A percentile compares a stretch with the other conserved stretches of the same genome.
phyloP scores from a whole-genome alignment of 106 monocot species.

The Platanthera guangdongensis region DNA sequence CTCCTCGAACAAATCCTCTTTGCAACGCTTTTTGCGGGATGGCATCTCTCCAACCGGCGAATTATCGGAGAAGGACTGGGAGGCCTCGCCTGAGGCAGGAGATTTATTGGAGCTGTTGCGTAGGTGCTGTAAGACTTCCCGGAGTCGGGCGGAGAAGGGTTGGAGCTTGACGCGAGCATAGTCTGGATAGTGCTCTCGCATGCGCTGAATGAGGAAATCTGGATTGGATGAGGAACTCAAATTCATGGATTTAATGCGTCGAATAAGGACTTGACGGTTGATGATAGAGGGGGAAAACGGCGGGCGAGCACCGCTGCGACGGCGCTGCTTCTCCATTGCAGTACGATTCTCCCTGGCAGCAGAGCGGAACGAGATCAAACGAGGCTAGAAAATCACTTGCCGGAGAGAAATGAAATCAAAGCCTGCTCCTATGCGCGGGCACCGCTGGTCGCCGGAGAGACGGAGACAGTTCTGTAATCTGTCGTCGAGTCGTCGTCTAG shows the following conservation, averaged over 20 bases:
- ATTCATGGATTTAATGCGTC: conserved; percentile 23
- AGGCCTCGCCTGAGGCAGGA: background rate
- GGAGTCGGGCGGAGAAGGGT: conserved; percentile 34
- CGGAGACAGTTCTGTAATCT: too few species aligned
- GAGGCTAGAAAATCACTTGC: too few species aligned
- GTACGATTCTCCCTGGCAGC: too few species aligned
- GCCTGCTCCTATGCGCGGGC: too few species aligned
- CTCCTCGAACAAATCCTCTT: conserved; percentile 8
- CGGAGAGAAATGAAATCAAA: too few species aligned
- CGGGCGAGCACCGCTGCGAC: conserved; percentile 17
- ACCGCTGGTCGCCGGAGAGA: too few species aligned
- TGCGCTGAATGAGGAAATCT: conserved; percentile 21
- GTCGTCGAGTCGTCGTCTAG: too few species aligned
- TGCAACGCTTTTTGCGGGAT: conserved; percentile 8
- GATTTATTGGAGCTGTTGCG: background rate
- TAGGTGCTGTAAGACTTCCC: conserved; percentile 15
- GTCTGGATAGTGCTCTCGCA: conserved; percentile 37
- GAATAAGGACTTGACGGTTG: conserved; percentile 14
- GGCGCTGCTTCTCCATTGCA: conserved; percentile 26
- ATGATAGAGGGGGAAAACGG: conserved; percentile 10
- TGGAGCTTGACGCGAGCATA: conserved; percentile 41
- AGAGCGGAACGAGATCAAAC: too few species aligned
- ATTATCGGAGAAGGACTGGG: background rate
- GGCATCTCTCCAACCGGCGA: background rate
- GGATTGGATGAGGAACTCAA: conserved; percentile 9